Conservation (phyloP, 352 stramenopile species). For the Globisporangium nunn region DNA sequence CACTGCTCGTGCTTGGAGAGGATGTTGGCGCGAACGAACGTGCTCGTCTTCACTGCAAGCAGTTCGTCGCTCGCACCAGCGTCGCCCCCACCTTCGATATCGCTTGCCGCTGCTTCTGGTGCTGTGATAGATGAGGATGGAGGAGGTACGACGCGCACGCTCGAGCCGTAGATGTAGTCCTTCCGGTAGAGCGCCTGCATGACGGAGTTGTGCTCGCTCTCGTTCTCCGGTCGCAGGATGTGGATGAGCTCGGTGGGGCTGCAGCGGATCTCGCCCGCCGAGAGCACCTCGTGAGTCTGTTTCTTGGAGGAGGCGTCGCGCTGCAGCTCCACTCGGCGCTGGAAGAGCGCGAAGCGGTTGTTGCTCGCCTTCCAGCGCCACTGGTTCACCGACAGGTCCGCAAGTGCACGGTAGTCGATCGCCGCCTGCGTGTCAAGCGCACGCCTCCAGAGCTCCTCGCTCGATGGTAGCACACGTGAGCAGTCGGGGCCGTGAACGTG, state of each 20-base stretch:
- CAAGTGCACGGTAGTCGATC: constrained; percentile 11
- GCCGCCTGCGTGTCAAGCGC: constrained; percentile 2
- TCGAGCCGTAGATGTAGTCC: constrained; percentile 35
- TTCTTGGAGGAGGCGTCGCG: neutral
- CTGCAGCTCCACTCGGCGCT: constrained; percentile 4
- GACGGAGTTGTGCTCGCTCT: constrained; percentile 8
- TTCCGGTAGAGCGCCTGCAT: constrained; percentile 13
- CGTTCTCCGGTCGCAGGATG: constrained; percentile 4
- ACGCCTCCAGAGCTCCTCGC: constrained; percentile 12
- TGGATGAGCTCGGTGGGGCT: constrained; percentile 5
- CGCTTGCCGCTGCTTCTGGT: neutral
- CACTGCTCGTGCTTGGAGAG: constrained; percentile 11
- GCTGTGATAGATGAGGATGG: too few species aligned
- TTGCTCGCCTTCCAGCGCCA: constrained; percentile 16
- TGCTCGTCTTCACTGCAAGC: constrained; percentile 14
- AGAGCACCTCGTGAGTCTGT: constrained; percentile 6
- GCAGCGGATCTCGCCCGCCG: constrained; percentile 9
- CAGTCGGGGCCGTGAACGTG: constrained; percentile 2
- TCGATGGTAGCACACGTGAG: constrained; percentile 7
- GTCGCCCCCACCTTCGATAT: neutral
- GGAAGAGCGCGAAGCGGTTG: constrained; percentile 14
- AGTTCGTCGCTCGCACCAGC: neutral
- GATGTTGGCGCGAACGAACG: constrained; percentile 11
- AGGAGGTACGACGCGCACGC: constrained; percentile 4
- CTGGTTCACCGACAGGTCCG: constrained; percentile 8